Percentiles rank a stretch among this genome's conserved stretches.
phyloP scores from a whole-genome alignment of 2,329 filamentous ascomycete genomes.

The Tolypocladium ovalisporum region DNA sequence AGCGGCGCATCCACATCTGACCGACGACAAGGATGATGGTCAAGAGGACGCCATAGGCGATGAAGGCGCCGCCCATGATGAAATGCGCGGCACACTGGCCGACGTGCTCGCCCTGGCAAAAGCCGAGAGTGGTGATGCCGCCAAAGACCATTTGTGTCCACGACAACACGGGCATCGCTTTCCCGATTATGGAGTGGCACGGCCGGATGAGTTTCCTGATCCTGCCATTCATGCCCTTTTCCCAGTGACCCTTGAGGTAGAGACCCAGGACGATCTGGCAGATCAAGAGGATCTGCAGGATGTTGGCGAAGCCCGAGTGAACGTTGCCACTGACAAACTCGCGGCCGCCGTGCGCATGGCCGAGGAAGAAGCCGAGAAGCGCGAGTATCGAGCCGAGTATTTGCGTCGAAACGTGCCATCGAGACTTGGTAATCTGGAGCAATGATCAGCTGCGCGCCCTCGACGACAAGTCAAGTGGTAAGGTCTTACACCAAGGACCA shows the following conservation, averaged over 20 bases:
- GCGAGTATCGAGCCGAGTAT: constrained; percentile 63
- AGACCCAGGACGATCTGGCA: constrained; percentile 70
- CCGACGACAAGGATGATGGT: constrained; percentile 81
- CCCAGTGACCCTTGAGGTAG: constrained; percentile 83
- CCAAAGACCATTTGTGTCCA: constrained; percentile 97
- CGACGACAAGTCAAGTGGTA: background rate
- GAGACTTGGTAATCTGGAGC: constrained; percentile 69
- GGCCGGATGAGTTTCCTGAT: constrained; percentile 63
- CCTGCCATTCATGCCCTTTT: constrained; percentile 69
- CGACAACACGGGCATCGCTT: constrained; percentile 71
- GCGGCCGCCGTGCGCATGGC: constrained; percentile 81
- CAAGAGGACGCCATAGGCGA: constrained; percentile 82
- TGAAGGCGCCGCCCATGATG: constrained; percentile 97
- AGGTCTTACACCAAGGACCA: constrained; percentile 76
- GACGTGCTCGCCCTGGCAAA: constrained; percentile 82
- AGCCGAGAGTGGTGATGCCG: constrained; percentile 82
- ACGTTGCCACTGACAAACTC: constrained; percentile 68
- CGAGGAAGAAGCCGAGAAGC: constrained; percentile 78
- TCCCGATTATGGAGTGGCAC: constrained; percentile 73
- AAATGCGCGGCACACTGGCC: constrained; percentile 94
- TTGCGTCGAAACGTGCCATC: constrained; percentile 92
- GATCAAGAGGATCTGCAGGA: constrained; percentile 68
- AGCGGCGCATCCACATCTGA: constrained; percentile 73
- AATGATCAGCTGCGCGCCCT: background rate
- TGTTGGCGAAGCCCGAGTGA: constrained; percentile 70